phyloP scores from a whole-genome alignment of 2,329 filamentous ascomycete species.

The Sporothrix luriei region DNA sequence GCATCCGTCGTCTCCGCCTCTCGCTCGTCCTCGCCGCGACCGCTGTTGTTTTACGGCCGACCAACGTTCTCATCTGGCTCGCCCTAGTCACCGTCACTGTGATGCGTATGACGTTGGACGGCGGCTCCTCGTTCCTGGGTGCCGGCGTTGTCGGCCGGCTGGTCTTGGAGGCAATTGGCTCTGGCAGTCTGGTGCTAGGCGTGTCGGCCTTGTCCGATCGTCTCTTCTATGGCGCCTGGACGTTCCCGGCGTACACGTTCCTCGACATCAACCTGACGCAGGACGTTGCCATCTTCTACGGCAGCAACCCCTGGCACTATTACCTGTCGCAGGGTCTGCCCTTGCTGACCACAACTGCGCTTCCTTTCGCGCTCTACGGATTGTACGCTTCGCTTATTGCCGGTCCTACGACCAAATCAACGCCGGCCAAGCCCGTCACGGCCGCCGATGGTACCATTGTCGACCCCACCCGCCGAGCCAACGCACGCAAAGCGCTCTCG shows the following conservation, averaged over 20 bases:
- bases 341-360: slow-evolving; percentile 76
- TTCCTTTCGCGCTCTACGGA: slow-evolving; percentile 73
- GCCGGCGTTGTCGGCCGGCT: slow-evolving; percentile 55
- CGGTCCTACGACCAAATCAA: slow-evolving; percentile 34
- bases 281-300: slow-evolving; percentile 89
- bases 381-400: slow-evolving; percentile 55
- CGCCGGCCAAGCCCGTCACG: neutral
- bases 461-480: slow-evolving; percentile 44
- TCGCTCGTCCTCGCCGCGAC: slow-evolving; percentile 76
- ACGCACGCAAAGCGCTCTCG: slow-evolving; percentile 58
- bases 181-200: slow-evolving; percentile 62
- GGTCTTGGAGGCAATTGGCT: slow-evolving; percentile 65
- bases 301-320: slow-evolving; percentile 86
- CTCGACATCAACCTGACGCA: slow-evolving; percentile 89
- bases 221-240: slow-evolving; percentile 81
- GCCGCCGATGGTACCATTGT: slow-evolving; percentile 42
- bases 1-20: slow-evolving; percentile 48
- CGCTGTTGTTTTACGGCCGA: slow-evolving; percentile 85
- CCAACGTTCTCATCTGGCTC: slow-evolving; percentile 84
- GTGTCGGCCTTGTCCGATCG: slow-evolving; percentile 70
- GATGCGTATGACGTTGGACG: slow-evolving; percentile 47
- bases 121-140: slow-evolving; percentile 47
- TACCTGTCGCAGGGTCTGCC: slow-evolving; percentile 90
- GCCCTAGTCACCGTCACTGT: slow-evolving; percentile 57
- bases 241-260: slow-evolving; percentile 84